Conservation (phyloP, 768 basidiomycete genomes). For the Phallus indusiatus region DNA sequence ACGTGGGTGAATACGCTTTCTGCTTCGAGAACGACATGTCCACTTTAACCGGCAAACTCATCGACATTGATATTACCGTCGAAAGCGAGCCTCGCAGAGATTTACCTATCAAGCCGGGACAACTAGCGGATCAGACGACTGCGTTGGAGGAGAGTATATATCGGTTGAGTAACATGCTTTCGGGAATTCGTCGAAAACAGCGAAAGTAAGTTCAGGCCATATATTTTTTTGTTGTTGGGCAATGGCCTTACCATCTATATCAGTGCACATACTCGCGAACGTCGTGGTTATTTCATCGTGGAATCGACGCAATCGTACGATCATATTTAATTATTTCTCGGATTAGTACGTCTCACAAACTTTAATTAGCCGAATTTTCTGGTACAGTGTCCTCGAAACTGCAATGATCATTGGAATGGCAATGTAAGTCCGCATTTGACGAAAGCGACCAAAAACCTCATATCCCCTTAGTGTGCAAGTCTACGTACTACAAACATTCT, state of each 20-base stretch:
- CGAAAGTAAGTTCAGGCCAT: constrained; percentile 61
- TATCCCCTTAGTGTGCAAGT: constrained; percentile 60
- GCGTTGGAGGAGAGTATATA: constrained; percentile 94
- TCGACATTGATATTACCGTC: constrained; percentile 96
- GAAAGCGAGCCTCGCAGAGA: constrained; percentile 93
- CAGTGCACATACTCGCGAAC: constrained; percentile 92
- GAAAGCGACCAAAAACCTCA: constrained; percentile 7
- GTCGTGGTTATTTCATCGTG: constrained; percentile 87
- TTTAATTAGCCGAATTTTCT: constrained; percentile 68
- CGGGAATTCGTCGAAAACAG: constrained; percentile 87
- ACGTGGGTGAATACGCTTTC: constrained; percentile 84
- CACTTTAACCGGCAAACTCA: constrained; percentile 85
- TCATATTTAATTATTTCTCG: not conserved
- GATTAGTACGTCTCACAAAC: not conserved
- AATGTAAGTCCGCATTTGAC: constrained; percentile 41
- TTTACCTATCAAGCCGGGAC: constrained; percentile 78
- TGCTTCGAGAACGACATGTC: constrained; percentile 99
- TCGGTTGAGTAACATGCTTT: constrained; percentile 76
- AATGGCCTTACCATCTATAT: not conserved
- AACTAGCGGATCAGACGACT: constrained; percentile 87
- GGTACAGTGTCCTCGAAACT: constrained; percentile 84
- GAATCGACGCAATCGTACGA: constrained; percentile 79
- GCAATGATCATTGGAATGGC: constrained; percentile 78
- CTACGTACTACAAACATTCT: constrained; percentile 91
- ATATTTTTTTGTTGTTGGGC: not conserved